phyloP scores from a whole-genome alignment of 2,329 filamentous ascomycete genomes.

The Gliomastix tumulicola region DNA sequence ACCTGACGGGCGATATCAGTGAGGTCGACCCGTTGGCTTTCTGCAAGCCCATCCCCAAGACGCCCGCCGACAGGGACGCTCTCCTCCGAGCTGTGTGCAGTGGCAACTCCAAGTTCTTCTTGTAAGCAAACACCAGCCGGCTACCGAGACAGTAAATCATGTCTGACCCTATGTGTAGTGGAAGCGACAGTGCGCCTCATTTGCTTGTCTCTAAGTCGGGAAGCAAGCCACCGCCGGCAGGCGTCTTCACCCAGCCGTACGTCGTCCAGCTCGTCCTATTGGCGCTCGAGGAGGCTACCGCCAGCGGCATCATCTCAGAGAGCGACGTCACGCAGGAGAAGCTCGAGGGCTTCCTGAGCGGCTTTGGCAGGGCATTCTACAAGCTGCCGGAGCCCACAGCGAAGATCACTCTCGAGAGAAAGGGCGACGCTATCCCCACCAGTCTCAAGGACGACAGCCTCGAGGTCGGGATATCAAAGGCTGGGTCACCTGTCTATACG shows the following conservation, averaged over 20 bases:
- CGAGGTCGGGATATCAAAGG: conserved; percentile 36
- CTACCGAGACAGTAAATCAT: too few relatives aligned
- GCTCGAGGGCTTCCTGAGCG: conserved; percentile 47
- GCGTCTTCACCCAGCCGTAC: conserved; percentile 74
- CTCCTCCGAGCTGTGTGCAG: conserved; percentile 58
- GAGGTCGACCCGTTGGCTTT: conserved; percentile 55
- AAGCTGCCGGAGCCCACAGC: conserved; percentile 19
- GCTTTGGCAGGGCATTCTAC: conserved; percentile 48
- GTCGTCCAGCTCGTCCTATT: conserved; percentile 57
- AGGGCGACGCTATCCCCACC: conserved; percentile 28
- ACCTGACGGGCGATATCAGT: conserved; percentile 67
- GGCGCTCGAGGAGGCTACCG: conserved; percentile 54
- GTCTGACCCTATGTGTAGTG: conserved; percentile 17
- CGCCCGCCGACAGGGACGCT: conserved; percentile 64
- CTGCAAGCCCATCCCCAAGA: conserved; percentile 73
- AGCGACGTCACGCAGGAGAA: conserved; percentile 46
- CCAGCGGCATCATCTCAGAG: conserved; percentile 41
- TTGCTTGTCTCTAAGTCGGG: conserved; percentile 48
- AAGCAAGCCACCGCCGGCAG: conserved; percentile 57
- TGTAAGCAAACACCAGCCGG: conserved; percentile 45
- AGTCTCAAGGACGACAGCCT: conserved; percentile 29
- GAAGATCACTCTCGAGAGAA: conserved; percentile 29
- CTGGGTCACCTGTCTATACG: conserved; percentile 32
- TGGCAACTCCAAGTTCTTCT: conserved; percentile 62
- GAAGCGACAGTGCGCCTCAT: conserved; percentile 60